Evolutionary conservation across 2,329 filamentous ascomycete genomes (phyloP).

Genomic region (Apiospora marii): DNA sequence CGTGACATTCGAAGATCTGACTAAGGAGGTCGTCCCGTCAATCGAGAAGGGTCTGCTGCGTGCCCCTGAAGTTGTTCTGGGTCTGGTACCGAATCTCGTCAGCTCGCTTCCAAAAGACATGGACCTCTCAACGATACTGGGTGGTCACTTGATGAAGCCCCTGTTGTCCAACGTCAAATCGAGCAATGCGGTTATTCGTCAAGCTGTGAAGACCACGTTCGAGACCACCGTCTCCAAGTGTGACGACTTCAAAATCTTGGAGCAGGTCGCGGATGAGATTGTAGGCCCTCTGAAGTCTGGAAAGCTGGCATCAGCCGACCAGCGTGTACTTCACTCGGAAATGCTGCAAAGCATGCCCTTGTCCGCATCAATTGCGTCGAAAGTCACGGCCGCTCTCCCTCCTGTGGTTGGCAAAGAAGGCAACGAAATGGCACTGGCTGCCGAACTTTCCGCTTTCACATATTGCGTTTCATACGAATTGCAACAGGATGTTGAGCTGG

Average conservation of each 20-base stretch:
- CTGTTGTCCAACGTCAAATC: slow-evolving; percentile 92
- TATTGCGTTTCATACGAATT: slow-evolving; percentile 71
- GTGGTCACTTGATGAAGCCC: slow-evolving; percentile 80
- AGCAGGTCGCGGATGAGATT: slow-evolving; percentile 79
- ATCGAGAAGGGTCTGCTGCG: slow-evolving; percentile 89
- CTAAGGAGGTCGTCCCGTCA: slow-evolving; percentile 77
- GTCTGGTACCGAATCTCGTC: slow-evolving; percentile 78
- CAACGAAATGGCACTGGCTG: slow-evolving; percentile 81
- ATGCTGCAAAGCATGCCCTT: slow-evolving; percentile 74
- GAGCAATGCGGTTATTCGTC: slow-evolving; percentile 79
- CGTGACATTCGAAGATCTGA: slow-evolving; percentile 75
- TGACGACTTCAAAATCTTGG: slow-evolving; percentile 62
- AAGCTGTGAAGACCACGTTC: slow-evolving; percentile 79
- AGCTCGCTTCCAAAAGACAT: slow-evolving; percentile 71
- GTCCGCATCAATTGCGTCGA: slow-evolving; percentile 68
- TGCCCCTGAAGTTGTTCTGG: slow-evolving; percentile 88
- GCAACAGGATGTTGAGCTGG: slow-evolving; percentile 64
- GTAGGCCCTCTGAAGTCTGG: slow-evolving; percentile 80
- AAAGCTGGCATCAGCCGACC: slow-evolving; percentile 85
- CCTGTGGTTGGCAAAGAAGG: slow-evolving; percentile 81
- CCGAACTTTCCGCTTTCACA: slow-evolving; percentile 77
- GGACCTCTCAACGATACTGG: slow-evolving; percentile 80
- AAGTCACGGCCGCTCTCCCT: slow-evolving; percentile 72
- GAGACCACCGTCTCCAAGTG: slow-evolving; percentile 63
- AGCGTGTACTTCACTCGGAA: slow-evolving; percentile 82